Evolutionary conservation across 140 eudicot genomes (phyloP), one percentile per base, ranked within the genome.

Genomic region (Stevia rebaudiana): DNA sequence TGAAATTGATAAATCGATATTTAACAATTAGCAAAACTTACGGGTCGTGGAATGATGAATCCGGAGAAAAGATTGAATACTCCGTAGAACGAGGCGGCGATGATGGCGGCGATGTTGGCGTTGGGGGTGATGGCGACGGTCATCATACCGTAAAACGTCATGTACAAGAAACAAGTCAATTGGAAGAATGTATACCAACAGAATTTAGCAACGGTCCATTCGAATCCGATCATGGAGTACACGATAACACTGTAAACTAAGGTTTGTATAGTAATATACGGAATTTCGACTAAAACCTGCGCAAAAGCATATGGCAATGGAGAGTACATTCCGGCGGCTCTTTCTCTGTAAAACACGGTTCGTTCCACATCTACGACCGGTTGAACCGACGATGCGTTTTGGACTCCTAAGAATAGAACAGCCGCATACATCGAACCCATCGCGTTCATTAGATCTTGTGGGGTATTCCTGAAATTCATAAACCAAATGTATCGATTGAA

Each of bases 291-390:
- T 70, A 84, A 35, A 55, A 84, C 85, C 81, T 81, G 85, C 74
- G 68, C 92, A 62, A 80, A 71, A 6, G 92, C 92, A 23, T 84
- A 84, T 23, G 92, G 82, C 47, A 84, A 77, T 30, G 92, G 82
- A 7, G 92, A 84, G 56, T 84, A 84, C 92, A 84, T 84, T 57
- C 92, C 92, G 11, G 92, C 92, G 2, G 92, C 92, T 72, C 78
- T 73, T 81, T 84, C 92, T 67, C 92, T 76, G 59, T 81, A 84
- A 72, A 84, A 84, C 37, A 84, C 92, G 0, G 87, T 84, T 79
- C 92, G 74, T 39, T 84, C 92, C 8, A 81, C 47, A 57, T 82
- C 71, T 37, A 84, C 84, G n/a, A 84, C 83, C 8, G 92, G 92
- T 41, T 84, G 92, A 42, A 81, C 85, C 2, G 84, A 9, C 3